Evolutionary conservation across 768 basidiomycete species (phyloP).

Genomic region (Amanita brunnescens): DNA sequence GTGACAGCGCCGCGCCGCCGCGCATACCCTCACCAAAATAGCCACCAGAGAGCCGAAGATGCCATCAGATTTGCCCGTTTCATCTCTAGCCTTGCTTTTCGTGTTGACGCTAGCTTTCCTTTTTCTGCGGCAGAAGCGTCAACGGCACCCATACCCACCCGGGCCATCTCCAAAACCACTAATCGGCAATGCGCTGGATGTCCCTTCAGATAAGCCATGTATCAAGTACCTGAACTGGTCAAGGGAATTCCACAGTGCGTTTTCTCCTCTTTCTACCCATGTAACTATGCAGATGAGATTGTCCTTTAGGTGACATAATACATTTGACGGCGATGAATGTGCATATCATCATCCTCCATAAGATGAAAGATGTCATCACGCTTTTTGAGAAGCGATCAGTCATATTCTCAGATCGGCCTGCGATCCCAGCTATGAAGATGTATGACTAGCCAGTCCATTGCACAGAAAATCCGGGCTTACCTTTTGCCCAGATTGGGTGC

Average conservation of each 20-base stretch:
- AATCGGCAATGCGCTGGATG: constrained; percentile 1
- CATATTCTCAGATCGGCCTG: background rate
- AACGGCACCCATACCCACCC: background rate
- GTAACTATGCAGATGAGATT: no score
- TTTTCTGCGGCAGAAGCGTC: background rate
- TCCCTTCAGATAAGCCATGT: constrained; percentile 2
- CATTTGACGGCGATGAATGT: background rate
- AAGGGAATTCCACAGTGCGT: constrained; percentile 2
- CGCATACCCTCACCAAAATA: no score
- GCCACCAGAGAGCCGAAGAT: no score
- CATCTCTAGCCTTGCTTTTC: background rate
- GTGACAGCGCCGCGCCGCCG: no score
- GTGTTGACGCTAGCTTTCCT: background rate
- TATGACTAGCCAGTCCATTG: background rate
- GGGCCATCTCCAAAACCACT: background rate
- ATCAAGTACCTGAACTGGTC: background rate
- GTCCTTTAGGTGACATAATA: background rate
- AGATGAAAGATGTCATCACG: background rate
- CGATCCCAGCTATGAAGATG: background rate
- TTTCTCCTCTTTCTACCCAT: background rate
- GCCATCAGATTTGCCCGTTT: no score
- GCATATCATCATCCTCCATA: background rate
- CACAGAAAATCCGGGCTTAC: background rate
- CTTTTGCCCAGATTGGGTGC: background rate
- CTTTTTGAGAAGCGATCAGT: constrained; percentile 2